A percentile compares a stretch with the other conserved stretches of the same genome.
Evolutionary conservation across 768 basidiomycete species (phyloP).

Genomic region (Lactifluus pinguis): DNA sequence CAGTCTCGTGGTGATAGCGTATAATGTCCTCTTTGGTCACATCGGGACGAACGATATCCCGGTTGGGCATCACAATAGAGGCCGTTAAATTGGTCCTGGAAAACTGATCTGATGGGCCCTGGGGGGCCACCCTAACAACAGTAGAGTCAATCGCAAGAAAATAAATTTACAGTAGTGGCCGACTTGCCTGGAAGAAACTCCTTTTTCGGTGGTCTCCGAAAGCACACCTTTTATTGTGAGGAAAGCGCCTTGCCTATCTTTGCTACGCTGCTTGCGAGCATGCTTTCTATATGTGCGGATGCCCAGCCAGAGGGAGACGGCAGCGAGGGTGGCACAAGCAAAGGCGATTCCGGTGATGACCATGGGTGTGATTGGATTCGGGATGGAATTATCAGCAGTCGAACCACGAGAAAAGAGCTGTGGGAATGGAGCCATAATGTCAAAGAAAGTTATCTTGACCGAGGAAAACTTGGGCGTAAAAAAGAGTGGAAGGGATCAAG

Average conservation of each 20-base stretch:
- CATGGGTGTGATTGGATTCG: slow-evolving; percentile 21
- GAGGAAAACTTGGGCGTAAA: background rate
- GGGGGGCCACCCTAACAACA: background rate
- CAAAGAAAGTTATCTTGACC: background rate
- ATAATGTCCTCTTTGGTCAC: slow-evolving; percentile 35
- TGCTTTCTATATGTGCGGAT: slow-evolving; percentile 37
- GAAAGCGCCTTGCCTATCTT: slow-evolving; percentile 34
- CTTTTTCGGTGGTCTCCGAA: slow-evolving; percentile 25
- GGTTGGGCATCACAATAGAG: slow-evolving; percentile 46
- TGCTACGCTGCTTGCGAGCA: slow-evolving; percentile 29
- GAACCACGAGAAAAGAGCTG: slow-evolving; percentile 4
- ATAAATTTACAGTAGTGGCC: too few relatives aligned
- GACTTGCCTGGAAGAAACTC: background rate
- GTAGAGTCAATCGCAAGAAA: background rate
- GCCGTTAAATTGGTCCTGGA: slow-evolving; percentile 37
- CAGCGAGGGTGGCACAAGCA: slow-evolving; percentile 33
- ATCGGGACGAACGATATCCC: slow-evolving; percentile 32
- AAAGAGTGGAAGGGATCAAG: slow-evolving; percentile 1
- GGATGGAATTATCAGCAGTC: background rate
- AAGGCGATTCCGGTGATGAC: slow-evolving; percentile 46
- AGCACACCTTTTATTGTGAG: slow-evolving; percentile 42
- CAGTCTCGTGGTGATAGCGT: slow-evolving; percentile 35
- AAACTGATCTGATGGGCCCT: slow-evolving; percentile 24
- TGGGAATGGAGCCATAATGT: slow-evolving; percentile 10
- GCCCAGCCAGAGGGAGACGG: slow-evolving; percentile 35